phyloP scores from a whole-genome alignment of 2,329 filamentous ascomycete genomes.

The Trichoderma polysporum region DNA sequence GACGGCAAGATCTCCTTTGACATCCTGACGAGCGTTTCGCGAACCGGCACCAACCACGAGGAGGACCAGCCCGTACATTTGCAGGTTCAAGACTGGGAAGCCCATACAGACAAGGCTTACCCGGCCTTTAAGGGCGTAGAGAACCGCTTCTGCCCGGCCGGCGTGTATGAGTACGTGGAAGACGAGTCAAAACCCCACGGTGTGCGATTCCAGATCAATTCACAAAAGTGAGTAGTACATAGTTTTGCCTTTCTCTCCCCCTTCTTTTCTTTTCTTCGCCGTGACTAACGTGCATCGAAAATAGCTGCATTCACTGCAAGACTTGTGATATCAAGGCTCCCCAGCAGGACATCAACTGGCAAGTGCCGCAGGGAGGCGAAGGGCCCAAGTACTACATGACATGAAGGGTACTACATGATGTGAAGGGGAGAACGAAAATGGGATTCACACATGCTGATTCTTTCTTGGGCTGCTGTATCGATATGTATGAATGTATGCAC shows the following conservation, averaged over 20 bases:
- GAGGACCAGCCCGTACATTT: conserved; percentile 97
- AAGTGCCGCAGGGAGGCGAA: conserved; percentile 88
- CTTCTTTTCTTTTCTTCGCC: background rate
- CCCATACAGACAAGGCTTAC: conserved; percentile 78
- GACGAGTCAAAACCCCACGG: conserved; percentile 82
- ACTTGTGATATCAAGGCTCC: conserved; percentile 99
- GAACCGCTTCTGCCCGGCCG: conserved; percentile 95
- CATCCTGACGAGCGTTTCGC: conserved; percentile 89
- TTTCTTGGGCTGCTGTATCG: background rate
- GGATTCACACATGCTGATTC: background rate
- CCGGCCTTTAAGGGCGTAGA: conserved; percentile 89
- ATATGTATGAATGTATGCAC: conserved; percentile 1
- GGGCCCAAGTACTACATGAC: conserved; percentile 72
- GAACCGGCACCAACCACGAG: conserved; percentile 97
- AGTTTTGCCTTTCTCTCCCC: background rate
- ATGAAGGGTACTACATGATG: conserved; percentile 31
- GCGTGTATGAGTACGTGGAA: conserved; percentile 97
- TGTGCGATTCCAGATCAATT: conserved; percentile 95
- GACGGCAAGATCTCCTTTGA: conserved; percentile 95
- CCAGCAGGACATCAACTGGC: conserved; percentile 95
- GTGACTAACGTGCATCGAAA: background rate
- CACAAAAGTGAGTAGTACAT: conserved; percentile 81
- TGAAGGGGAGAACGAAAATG: background rate
- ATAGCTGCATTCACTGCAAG: conserved; percentile 97
- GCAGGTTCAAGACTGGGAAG: conserved; percentile 93